Percentiles rank a stretch among this genome's conserved stretches.
These are phyloP conservation scores for Craspedostauros australis DNA, from an alignment of 108 stramenopile genomes.

Conservation along the genomic window DNA sequence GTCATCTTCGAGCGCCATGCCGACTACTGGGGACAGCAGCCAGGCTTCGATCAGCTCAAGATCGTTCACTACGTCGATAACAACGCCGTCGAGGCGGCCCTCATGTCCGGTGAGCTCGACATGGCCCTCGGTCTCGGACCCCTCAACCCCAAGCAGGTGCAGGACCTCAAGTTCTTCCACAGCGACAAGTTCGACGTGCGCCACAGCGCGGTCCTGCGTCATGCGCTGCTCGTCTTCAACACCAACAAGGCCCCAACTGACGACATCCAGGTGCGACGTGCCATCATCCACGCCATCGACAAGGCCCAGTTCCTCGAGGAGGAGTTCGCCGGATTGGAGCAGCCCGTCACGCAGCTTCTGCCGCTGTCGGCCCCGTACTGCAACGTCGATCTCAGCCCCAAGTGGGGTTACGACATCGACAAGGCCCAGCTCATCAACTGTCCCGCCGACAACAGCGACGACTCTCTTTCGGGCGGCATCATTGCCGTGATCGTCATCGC, in stretches of 20 bases:
- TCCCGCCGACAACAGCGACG: too few relatives aligned
- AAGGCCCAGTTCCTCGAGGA: slow-evolving; percentile 45
- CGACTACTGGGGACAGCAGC: slow-evolving; percentile 45
- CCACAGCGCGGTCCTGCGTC: slow-evolving; percentile 40
- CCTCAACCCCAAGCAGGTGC: slow-evolving; percentile 11
- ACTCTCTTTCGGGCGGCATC: background rate
- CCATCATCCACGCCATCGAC: slow-evolving; percentile 64
- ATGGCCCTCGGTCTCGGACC: slow-evolving; percentile 37
- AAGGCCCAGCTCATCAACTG: slow-evolving; percentile 55
- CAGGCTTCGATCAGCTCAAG: slow-evolving; percentile 36
- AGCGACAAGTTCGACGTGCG: slow-evolving; percentile 21
- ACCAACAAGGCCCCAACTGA: slow-evolving; percentile 33
- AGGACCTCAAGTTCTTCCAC: background rate
- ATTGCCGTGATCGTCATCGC: background rate
- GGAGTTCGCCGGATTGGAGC: slow-evolving; percentile 45
- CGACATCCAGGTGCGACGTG: slow-evolving; percentile 40
- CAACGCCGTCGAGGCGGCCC: slow-evolving; percentile 41
- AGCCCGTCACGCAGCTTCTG: slow-evolving; percentile 45
- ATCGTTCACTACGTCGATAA: slow-evolving; percentile 25
- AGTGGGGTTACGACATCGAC: slow-evolving; percentile 58
- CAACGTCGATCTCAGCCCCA: slow-evolving; percentile 52
- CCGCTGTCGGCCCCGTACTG: slow-evolving; percentile 49
- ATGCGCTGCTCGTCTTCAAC: slow-evolving; percentile 48
- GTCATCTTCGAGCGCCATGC: slow-evolving; percentile 29
- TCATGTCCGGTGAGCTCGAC: slow-evolving; percentile 38